Base-by-base conservation (phyloP, 257 asterid species). In the Datura wrightii region DNA sequence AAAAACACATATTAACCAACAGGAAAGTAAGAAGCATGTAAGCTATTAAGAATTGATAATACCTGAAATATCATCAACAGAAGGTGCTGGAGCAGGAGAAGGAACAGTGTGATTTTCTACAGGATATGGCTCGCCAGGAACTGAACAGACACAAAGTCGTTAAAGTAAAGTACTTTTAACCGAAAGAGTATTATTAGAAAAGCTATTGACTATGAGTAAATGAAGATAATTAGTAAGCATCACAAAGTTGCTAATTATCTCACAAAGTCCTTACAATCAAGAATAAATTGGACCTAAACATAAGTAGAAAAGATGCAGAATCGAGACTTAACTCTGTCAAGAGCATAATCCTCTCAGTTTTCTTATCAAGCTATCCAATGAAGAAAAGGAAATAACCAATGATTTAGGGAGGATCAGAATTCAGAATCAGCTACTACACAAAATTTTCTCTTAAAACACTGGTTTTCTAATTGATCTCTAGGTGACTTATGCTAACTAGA, bases 81-180 rank as follows among this genome's bases (percentile, higher is more conserved):
- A 89, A 42, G 97, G 98, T 79, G 93, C 88, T 81, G 97, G 97
- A 87, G 85, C 91, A 7, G 98, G 98, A 89, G 94, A 86, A 36
- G 91, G 88, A 86, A 85, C n/a, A 19, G 90, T 85, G 48, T 59
- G 86, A 82, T 90, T 92, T 85, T 89, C 85, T 58, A 84, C 82
- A 6, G 89, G 92, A 89, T 91, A 90, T 59, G 97, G 96, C 56
- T 92, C 94, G 11, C 99, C 99, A 41, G 99, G 99, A 90, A 90
- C 99, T 96, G 93, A 84, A 82, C 58, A 69, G 85, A 36, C 72
- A 42, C 79, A 46, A 80, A 82, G 46, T 52, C 19, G 1, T 78
- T 76, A 5, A 78, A 34, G 60, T 24, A 76, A 2, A 52, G 82
- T 36, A 34, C 24, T 15, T 78, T 34, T 52, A 78, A 53, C 63